A percentile compares a stretch with the other conserved stretches of the same genome.
Evolutionary conservation across 805 yeast genomes (phyloP).

Genomic region (Pichia nakasei): DNA sequence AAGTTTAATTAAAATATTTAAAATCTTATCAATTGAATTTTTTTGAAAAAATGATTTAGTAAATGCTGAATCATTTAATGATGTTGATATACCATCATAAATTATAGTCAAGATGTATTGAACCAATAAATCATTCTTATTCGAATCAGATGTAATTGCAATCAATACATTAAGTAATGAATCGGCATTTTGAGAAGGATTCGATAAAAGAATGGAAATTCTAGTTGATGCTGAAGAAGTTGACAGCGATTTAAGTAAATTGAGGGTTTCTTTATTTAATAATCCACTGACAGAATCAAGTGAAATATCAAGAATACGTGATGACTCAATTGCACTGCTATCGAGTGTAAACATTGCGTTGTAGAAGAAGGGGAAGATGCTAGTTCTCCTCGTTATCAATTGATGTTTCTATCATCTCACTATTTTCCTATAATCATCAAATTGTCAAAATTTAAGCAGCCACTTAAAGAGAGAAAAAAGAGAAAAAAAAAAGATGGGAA

Average conservation of each 20-base stretch:
- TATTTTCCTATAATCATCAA: too few relatives aligned
- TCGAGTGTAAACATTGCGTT: neutral
- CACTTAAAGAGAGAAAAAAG: too few relatives aligned
- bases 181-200: neutral
- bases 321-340: neutral
- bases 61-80: slow-evolving; percentile 25
- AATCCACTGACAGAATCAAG: neutral
- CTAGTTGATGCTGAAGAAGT: neutral
- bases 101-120: neutral
- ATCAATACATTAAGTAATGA: neutral
- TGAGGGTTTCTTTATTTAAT: neutral
- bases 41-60: slow-evolving; percentile 31
- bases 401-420: too few relatives aligned
- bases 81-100: slow-evolving; percentile 24
- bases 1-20: neutral
- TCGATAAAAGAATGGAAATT: neutral
- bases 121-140: neutral
- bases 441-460: too few relatives aligned
- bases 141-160: neutral
- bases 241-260: neutral
- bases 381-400: too few relatives aligned
- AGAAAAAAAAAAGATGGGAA: neutral
- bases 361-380: too few relatives aligned
- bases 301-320: neutral
- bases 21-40: neutral